Base-by-base conservation (phyloP, 1,284 basidiomycete genomes). In the Thecaphora frezii region DNA sequence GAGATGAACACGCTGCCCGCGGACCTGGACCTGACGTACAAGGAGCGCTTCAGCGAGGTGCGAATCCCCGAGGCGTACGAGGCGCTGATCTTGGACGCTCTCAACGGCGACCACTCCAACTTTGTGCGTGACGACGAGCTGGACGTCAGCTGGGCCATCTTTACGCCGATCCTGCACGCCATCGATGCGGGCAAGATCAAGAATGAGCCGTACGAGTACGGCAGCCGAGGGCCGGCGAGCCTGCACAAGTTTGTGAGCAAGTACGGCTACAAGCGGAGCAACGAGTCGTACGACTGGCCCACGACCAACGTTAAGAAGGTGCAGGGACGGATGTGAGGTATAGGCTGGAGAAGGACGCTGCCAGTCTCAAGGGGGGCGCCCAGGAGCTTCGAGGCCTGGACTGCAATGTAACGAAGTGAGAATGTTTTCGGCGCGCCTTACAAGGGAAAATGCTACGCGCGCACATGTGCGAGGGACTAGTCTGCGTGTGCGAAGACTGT, bases 51-150 rank as follows among this genome's bases (percentile, higher is more conserved):
- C 54, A 60, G 59, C 19, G 70, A 72, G 36, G 67, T 58, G 16
- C 72, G 68, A 46, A 71, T 72, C 50, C 77, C 74, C 18, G 78
- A 79, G 46, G 79, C 79, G 10, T 80, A 80, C 66, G 78, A 80
- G 51, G 74, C 76, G 22, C 69, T 80, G 38, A 75, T 80, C 51
- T 61, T 72, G 18, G 78, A 79, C 40, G 78, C 77, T 13, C 53
- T 80, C 48, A 69, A 76, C 42, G 79, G 77, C 22, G 74, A 79
- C 42, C 76, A 80, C 58, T 72, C 74, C 46, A 78, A 73, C 63
- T 80, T 77, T 69, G 79, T 79, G 16, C 73, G 79, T 19, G 76
- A 80, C 55, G 78, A 80, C 49, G 77, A 80, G 56, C 65, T 80
- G 28, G 64, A 71, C 24, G 77, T 73, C 10, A 72, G 71, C 42